Evolutionary conservation across 169 alveolate species (phyloP).

Genomic region (Ichthyophthirius multifiliis): DNA sequence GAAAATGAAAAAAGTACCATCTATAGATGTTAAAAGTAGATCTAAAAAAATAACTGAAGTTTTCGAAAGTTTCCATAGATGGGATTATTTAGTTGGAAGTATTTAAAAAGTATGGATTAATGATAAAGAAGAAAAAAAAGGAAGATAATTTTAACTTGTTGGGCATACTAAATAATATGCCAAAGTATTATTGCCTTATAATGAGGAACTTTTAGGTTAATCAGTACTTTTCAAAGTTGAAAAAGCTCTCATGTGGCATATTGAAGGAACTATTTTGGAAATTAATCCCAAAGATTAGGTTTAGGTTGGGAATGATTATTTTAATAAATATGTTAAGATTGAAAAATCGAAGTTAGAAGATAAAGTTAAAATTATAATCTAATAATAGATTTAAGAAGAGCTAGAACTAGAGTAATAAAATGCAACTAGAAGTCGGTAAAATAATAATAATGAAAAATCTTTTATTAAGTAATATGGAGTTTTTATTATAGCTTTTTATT

Average conservation of each 20-base stretch:
- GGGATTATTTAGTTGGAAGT: conserved; percentile 76
- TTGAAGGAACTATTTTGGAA: conserved; percentile 72
- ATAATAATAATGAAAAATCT: not conserved
- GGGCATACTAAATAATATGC: conserved; percentile 94
- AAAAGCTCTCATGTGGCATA: conserved; percentile 84
- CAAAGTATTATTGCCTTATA: conserved; percentile 82
- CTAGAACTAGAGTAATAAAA: not conserved
- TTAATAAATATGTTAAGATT: conserved; percentile 29
- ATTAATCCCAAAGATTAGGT: conserved; percentile 49
- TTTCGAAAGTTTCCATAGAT: conserved; percentile 87
- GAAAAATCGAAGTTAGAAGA: not conserved
- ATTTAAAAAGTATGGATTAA: conserved; percentile 86
- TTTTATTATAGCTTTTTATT: not conserved
- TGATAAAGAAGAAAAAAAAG: conserved; percentile 83
- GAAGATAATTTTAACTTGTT: conserved; percentile 78
- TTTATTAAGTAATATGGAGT: conserved; percentile 1
- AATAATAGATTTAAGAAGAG: conserved; percentile 1
- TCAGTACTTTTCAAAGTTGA: conserved; percentile 65
- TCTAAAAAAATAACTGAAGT: conserved; percentile 87
- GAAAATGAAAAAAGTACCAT: conserved; percentile 82
- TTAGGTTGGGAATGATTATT: conserved; percentile 17
- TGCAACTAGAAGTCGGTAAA: not conserved
- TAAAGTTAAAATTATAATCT: not conserved
- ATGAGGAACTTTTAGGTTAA: conserved; percentile 69
- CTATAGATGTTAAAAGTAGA: conserved; percentile 88